Conservation (phyloP, 345 rosid species). For the Streptanthus diversifolius region DNA sequence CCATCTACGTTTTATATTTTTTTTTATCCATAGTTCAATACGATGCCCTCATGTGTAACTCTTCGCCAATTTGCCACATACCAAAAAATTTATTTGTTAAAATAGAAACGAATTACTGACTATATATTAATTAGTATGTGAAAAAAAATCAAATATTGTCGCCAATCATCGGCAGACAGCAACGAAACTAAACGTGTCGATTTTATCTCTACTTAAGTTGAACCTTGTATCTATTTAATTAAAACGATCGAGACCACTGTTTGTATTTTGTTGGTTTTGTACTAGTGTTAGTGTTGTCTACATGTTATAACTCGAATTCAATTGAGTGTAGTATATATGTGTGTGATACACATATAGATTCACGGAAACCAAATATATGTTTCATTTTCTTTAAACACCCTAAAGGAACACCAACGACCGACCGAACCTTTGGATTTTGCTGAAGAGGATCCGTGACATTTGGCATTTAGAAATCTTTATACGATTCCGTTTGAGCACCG, state of each 20-base stretch:
- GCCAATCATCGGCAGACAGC: no score
- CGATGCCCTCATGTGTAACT: not conserved
- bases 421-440: not conserved
- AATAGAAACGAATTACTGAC: not conserved
- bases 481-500: not conserved
- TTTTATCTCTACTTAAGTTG: no score
- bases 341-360: not conserved
- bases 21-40: not conserved
- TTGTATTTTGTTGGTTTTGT: not conserved
- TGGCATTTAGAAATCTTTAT: not conserved
- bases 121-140: not conserved
- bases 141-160: no score
- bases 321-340: not conserved
- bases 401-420: slow-evolving; percentile 8
- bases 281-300: not conserved
- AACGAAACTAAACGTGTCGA: no score
- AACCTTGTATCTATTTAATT: not conserved
- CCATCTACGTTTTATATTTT: not conserved
- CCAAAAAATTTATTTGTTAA: not conserved
- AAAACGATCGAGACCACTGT: not conserved
- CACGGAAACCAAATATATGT: no score
- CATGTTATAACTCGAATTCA: not conserved
- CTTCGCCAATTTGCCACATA: not conserved
- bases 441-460: slow-evolving; percentile 4
- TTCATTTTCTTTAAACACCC: not conserved